Base-by-base conservation (phyloP, 345 rosid species). In the Eutrema heterophyllum region DNA sequence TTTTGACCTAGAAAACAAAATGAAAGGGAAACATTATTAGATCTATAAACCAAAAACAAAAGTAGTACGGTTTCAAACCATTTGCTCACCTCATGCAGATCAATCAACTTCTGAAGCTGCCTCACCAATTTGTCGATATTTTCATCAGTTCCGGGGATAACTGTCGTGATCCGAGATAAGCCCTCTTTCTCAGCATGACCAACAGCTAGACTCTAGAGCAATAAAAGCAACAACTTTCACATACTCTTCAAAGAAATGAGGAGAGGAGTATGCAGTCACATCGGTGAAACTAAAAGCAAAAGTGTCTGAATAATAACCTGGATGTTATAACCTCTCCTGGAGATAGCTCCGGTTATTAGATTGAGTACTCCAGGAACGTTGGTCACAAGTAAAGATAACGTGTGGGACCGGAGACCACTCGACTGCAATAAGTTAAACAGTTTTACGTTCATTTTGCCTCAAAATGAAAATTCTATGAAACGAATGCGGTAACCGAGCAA, bases 91-190 rank as follows among this genome's bases (percentile, higher is more conserved):
- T 88, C 90, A 7, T 86, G 86, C 73, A 90, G 83, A 54, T 86
- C 91, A 43, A 88, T 68, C 49, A 90, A 74, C 78, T 90, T 90
- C 59, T 78, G 84, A 58, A 90, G 88, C 67, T 88, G 96, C 78
- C 88, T 85, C 60, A 83, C 84, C 79, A 88, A 77, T 79, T 88
- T 83, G 76, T 82, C 79, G 43, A 86, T 85, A 46, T 85, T 77
- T 72, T 85, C 90, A 78, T 90, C 88, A n/a, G 89, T 90, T 26
- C 83, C 96, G 8, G 96, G 90, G 64, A 90, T 83, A 68, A 90
- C 93, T 12, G 92, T 85, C 5, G 92, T 90, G 38, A 88, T 86
- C 64, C 90, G 87, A 58, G 97, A 86, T 60, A 86, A 59, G 7
- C 92, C 90, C 61, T 85, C 90, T 62, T 24, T 84, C 84, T 88